phyloP scores from a whole-genome alignment of 1,284 basidiomycete species.

The Irpex lacteus region DNA sequence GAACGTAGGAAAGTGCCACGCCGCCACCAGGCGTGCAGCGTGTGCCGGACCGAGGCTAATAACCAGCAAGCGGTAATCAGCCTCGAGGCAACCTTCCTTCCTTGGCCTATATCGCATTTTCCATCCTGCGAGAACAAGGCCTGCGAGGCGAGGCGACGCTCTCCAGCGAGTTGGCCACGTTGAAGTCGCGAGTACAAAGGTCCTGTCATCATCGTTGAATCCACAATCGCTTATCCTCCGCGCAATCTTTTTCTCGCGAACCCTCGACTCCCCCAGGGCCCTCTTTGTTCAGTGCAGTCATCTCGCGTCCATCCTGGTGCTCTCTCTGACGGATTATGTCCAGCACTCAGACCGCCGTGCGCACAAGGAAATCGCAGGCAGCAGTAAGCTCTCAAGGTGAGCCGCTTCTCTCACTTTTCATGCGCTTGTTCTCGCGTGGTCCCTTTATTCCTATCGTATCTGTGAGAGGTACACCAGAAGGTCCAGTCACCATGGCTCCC shows the following conservation, averaged over 20 bases:
- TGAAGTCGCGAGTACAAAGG: constrained; percentile 38
- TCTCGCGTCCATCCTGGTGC: constrained; percentile 16
- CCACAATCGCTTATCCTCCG: constrained; percentile 27
- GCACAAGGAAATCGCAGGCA: constrained; percentile 41
- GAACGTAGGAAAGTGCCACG: neutral
- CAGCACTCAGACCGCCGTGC: constrained; percentile 54
- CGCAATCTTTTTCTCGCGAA: constrained; percentile 28
- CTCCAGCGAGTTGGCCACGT: constrained; percentile 33
- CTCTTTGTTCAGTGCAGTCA: constrained; percentile 21
- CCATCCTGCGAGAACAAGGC: constrained; percentile 15
- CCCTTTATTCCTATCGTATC: constrained; percentile 9
- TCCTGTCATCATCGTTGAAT: constrained; percentile 29
- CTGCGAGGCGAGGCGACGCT: constrained; percentile 21
- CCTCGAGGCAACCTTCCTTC: constrained; percentile 40
- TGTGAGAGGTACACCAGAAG: constrained; percentile 7
- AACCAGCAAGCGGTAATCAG: constrained; percentile 31
- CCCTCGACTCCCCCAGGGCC: constrained; percentile 22
- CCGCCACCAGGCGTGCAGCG: neutral
- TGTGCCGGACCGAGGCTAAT: constrained; percentile 10
- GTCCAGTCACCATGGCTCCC: constrained; percentile 5
- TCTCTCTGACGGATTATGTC: constrained; percentile 43
- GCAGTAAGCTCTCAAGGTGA: constrained; percentile 36
- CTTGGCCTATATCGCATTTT: constrained; percentile 33
- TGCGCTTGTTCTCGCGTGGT: constrained; percentile 10
- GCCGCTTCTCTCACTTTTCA: constrained; percentile 18